Evolutionary conservation across 2,329 filamentous ascomycete species (phyloP).

Genomic region (Chaetomium strumarium): DNA sequence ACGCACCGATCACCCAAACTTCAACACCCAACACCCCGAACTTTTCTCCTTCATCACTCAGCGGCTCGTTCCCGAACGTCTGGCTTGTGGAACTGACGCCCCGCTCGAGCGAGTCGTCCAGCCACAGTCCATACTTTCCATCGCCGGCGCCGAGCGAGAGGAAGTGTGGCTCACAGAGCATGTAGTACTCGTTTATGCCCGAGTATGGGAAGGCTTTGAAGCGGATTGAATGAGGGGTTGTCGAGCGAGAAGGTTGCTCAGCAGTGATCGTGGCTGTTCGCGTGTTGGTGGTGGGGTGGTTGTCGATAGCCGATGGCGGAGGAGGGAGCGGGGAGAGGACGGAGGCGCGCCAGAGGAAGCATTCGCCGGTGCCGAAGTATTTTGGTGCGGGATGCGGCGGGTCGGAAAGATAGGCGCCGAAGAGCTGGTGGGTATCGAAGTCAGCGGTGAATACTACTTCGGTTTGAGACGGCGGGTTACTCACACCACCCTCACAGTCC

Average conservation of each 20-base stretch:
- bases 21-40: slow-evolving; percentile 90
- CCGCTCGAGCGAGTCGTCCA: slow-evolving; percentile 77
- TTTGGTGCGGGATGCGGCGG: slow-evolving; percentile 72
- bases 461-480: slow-evolving; percentile 29
- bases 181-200: slow-evolving; percentile 93
- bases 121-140: slow-evolving; percentile 88
- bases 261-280: slow-evolving; percentile 39
- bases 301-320: slow-evolving; percentile 48
- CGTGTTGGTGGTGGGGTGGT: slow-evolving; percentile 41
- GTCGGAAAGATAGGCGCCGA: slow-evolving; percentile 92
- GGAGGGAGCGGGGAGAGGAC: slow-evolving; percentile 62
- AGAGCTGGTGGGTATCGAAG: slow-evolving; percentile 48
- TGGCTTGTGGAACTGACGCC: slow-evolving; percentile 79
- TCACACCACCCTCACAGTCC: slow-evolving; percentile 68
- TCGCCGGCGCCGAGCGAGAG: slow-evolving; percentile 83
- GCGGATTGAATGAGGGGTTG: slow-evolving; percentile 53
- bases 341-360: slow-evolving; percentile 81
- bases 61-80: slow-evolving; percentile 89
- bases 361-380: slow-evolving; percentile 95
- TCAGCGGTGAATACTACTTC: neutral
- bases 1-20: slow-evolving; percentile 77
- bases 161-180: slow-evolving; percentile 82
- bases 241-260: slow-evolving; percentile 19
- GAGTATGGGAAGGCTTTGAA: slow-evolving; percentile 98
- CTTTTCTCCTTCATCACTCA: slow-evolving; percentile 89